Percentiles rank a stretch among this genome's conserved stretches.
Evolutionary conservation across 1,284 basidiomycete genomes (phyloP).

Genomic region (Fomitopsis schrenkii): DNA sequence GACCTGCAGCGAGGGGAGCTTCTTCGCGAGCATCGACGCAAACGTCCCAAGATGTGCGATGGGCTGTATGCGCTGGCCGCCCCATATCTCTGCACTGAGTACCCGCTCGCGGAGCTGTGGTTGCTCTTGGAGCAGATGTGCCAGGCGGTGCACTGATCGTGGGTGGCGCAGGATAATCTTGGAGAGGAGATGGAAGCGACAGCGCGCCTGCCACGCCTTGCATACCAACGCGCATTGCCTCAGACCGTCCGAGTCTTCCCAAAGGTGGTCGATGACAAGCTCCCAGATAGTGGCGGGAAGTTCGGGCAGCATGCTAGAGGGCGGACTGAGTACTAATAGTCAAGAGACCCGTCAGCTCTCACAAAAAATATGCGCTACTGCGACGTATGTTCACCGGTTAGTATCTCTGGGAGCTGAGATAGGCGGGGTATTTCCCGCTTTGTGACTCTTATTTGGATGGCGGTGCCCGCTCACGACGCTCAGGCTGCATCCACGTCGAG

Average conservation of each 20-base stretch:
- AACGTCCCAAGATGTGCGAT: not conserved
- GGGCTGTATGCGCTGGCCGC: not conserved
- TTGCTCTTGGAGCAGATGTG: not conserved
- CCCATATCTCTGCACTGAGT: not conserved
- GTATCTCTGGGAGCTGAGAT: no score
- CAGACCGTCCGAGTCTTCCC: constrained; percentile 17
- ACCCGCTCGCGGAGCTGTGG: not conserved
- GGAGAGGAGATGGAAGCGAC: constrained; percentile 20
- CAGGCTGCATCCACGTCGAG: no score
- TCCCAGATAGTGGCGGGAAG: constrained; percentile 22
- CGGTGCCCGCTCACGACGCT: no score
- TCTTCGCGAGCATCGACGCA: not conserved
- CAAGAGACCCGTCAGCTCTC: no score
- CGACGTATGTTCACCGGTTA: no score
- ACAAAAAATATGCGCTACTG: no score
- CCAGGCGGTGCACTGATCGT: not conserved
- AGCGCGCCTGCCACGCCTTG: constrained; percentile 23
- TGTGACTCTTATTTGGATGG: no score
- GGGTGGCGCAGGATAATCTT: not conserved
- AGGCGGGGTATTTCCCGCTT: no score
- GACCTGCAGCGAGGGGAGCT: not conserved
- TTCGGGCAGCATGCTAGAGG: not conserved
- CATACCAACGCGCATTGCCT: constrained; percentile 23
- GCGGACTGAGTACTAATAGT: no score
- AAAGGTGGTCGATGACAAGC: constrained; percentile 20